Evolutionary conservation across 768 basidiomycete genomes (phyloP).

Genomic region (Phylloporus sp.): DNA sequence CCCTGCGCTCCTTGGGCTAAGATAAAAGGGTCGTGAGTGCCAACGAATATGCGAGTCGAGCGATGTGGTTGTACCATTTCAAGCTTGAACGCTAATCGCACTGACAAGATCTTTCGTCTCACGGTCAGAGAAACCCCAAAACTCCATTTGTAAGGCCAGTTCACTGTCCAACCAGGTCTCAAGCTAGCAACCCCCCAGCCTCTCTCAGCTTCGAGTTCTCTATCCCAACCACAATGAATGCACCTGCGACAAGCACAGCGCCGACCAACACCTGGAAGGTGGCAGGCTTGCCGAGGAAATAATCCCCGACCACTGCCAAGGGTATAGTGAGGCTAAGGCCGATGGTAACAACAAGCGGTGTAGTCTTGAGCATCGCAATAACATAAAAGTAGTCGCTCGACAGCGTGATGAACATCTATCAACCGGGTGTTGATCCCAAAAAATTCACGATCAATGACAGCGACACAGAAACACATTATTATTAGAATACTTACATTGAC

Average conservation of each 20-base stretch:
- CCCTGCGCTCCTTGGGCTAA: conserved; percentile 37
- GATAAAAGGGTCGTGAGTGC: conserved; percentile 14
- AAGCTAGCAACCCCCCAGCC: conserved; percentile 3
- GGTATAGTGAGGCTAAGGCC: conserved; percentile 94
- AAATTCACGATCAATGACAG: neutral
- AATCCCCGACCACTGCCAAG: conserved; percentile 81
- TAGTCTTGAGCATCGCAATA: conserved; percentile 93
- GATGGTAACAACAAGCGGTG: conserved; percentile 88
- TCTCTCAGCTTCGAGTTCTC: conserved; percentile 46
- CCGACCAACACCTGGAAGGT: conserved; percentile 63
- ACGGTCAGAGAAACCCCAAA: too few relatives aligned
- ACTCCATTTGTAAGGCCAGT: too few relatives aligned
- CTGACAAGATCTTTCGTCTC: too few relatives aligned
- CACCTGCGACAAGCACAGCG: conserved; percentile 68
- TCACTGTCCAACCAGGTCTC: neutral
- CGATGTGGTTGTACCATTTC: conserved; percentile 21
- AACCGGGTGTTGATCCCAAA: neutral
- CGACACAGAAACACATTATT: neutral
- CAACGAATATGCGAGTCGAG: neutral
- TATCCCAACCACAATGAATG: conserved; percentile 72
- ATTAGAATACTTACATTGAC: conserved; percentile 46
- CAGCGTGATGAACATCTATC: conserved; percentile 78
- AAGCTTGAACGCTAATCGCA: neutral
- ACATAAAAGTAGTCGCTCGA: conserved; percentile 85
- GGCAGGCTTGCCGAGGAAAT: conserved; percentile 56